Evolutionary conservation across 169 alveolate species (phyloP), one percentile per base, ranked within the genome.

Genomic region (Babesia caballi): DNA sequence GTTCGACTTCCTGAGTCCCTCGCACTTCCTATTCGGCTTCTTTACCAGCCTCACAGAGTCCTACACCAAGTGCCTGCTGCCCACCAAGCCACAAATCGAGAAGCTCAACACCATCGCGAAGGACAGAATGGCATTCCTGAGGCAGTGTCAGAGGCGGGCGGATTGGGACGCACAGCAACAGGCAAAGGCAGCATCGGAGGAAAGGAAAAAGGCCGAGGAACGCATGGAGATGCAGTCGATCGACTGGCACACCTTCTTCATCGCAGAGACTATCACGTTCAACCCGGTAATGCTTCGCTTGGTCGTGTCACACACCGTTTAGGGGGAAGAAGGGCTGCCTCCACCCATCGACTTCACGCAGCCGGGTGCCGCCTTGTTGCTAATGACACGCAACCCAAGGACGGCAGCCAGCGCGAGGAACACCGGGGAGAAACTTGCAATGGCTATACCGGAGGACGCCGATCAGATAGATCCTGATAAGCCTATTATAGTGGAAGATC

Each of bases 1-100:
- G 83, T 97, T 95, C 86, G 98, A 94, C 61, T 97, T 97, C 68
- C 81, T 97, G 67, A 95, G 95, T 89, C 99, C 99, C 15, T 93
- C 96, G 40, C 98, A 96, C 83, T 93, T 91, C 40, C 92, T 96
- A 40, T 97, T 96, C 83, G 91, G 92, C 33, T 96, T 89, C 86
- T 97, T 97, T 90, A 94, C 98, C 19, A 89, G 84, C 68, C 85
- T 97, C 35, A 95, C 96, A 21, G 98, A 96, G 58, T 89, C 97
- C 9, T 97, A 97, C 88, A 91, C 97, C 23, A 93, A 93, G 68
- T 94, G 98, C 72, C 76, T 97, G 66, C 90, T 95, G 49, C 98
- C 98, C 28, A 93, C 90, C 61, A 85, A 90, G 38, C 94, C 93
- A 50, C 91, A 89, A 33, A 67, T 94, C n/a, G 88, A 88, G 51